Evolutionary conservation across 768 basidiomycete genomes (phyloP), one percentile per base, ranked within the genome.

Genomic region (Saitozyma podzolica): DNA sequence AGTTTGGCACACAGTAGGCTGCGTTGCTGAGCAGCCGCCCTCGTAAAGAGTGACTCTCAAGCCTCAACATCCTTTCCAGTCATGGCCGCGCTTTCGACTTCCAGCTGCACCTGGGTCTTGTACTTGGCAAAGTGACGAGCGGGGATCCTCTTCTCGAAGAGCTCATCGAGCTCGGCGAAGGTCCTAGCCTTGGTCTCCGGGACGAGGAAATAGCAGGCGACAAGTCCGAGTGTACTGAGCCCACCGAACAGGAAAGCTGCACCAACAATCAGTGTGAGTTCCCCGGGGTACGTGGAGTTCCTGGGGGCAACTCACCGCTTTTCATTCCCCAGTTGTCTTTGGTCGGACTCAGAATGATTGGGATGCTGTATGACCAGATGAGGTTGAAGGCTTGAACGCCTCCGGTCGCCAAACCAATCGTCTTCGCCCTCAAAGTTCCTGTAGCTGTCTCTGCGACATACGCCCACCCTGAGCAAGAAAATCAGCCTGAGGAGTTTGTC

Each of bases 161-260:
- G 49, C 17, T 69, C 62, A 53, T 78, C 76, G 45, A 78, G 50
- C 53, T 78, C 74, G 37, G 61, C 60, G 65, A 65, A 73, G 4
- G 72, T 65, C 50, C 76, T 58, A 41, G 62, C 66, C 51, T 62
- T 66, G 41, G 58, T 67, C 56, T 74, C 72, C 2, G 74, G 76
- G 0, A 77, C 29, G 16, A 65, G 40, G 61, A 72, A 75, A n/a
- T 43, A 55, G 43, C 9, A 43, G 29, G 19, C 42, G 13, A 20
- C 9, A 19, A 19, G 29, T 29, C 17, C 8, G 37, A 45, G 9
- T 8, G 13, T 11, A 50, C 63, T 56, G 20, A 64, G 63, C 45
- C 62, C 67, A 39, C 61, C 61, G n/a, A 65, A 50, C 20, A 64
- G 41, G 50, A 67, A 64, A 7, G 37, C 56, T 50, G 45, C 52